Evolutionary conservation across 306 rosid species (phyloP).

Genomic region (Quercus rubra): DNA sequence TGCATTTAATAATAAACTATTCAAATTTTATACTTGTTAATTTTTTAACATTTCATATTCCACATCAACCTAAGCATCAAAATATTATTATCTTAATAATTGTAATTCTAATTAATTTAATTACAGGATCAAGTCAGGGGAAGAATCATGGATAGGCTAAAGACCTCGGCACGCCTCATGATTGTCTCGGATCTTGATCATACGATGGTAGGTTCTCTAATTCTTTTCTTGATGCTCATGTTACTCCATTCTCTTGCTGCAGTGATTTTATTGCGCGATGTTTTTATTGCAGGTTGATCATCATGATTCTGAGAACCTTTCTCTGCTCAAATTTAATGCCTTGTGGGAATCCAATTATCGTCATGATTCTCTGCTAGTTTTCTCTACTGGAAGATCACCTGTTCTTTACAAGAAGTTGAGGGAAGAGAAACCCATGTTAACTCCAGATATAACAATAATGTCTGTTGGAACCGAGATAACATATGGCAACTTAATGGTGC

Average conservation of each 20-base stretch:
- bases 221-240: background rate
- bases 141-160: slow-evolving; percentile 62
- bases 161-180: slow-evolving; percentile 68
- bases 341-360: slow-evolving; percentile 89
- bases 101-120: background rate
- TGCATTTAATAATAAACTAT: background rate
- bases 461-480: slow-evolving; percentile 99
- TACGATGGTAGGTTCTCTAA: slow-evolving; percentile 64
- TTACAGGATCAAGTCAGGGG: slow-evolving; percentile 31
- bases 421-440: slow-evolving; percentile 91
- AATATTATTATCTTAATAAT: background rate
- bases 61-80: background rate
- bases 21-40: background rate
- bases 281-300: slow-evolving; percentile 81
- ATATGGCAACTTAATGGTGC: slow-evolving; percentile 73
- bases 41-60: background rate
- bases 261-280: slow-evolving; percentile 23
- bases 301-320: slow-evolving; percentile 74
- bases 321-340: slow-evolving; percentile 80
- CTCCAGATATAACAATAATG: slow-evolving; percentile 90
- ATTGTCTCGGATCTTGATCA: slow-evolving; percentile 99
- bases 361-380: slow-evolving; percentile 83
- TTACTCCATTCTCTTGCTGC: slow-evolving; percentile 1
- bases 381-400: slow-evolving; percentile 93
- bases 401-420: slow-evolving; percentile 84